phyloP scores from a whole-genome alignment of 306 rosid genomes.

The Inga leiocalycina region DNA sequence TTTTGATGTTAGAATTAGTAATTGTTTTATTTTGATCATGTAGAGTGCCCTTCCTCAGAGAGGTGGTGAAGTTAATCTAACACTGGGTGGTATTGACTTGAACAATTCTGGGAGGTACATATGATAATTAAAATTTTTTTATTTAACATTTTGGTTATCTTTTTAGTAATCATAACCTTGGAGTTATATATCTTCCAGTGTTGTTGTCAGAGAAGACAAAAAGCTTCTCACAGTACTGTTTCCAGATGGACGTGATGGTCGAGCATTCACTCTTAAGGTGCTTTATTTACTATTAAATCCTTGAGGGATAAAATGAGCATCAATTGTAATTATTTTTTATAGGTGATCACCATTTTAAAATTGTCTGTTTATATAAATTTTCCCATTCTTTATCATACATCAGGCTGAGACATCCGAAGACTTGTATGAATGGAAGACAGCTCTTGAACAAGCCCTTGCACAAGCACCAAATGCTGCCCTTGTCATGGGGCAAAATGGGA shows the following conservation, averaged over 20 bases:
- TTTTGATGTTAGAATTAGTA: constrained; percentile 11
- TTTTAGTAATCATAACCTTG: constrained; percentile 26
- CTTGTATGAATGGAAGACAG: constrained; percentile 94
- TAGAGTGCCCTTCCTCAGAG: constrained; percentile 93
- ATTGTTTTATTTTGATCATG: constrained; percentile 34
- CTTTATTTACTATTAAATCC: constrained; percentile 31
- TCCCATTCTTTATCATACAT: constrained; percentile 26
- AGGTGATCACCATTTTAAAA: not conserved
- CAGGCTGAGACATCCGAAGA: constrained; percentile 99
- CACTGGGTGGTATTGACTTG: constrained; percentile 98
- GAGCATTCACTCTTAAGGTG: constrained; percentile 99
- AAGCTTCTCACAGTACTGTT: constrained; percentile 92
- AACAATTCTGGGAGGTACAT: constrained; percentile 98
- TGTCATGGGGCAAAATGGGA: constrained; percentile 97
- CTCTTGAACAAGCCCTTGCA: constrained; percentile 95
- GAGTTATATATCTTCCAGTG: constrained; percentile 61
- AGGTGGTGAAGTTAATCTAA: constrained; percentile 97
- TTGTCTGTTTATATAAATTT: not conserved
- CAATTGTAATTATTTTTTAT: constrained; percentile 10
- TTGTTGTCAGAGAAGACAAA: constrained; percentile 99
- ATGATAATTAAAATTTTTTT: not conserved
- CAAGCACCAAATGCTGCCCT: constrained; percentile 99
- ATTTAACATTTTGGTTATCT: constrained; percentile 24
- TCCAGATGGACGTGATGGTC: constrained; percentile 99
- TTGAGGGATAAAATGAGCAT: not conserved